Conservation (phyloP, 202 grass and related monocot genomes). For the Tripidium arundinaceum region DNA sequence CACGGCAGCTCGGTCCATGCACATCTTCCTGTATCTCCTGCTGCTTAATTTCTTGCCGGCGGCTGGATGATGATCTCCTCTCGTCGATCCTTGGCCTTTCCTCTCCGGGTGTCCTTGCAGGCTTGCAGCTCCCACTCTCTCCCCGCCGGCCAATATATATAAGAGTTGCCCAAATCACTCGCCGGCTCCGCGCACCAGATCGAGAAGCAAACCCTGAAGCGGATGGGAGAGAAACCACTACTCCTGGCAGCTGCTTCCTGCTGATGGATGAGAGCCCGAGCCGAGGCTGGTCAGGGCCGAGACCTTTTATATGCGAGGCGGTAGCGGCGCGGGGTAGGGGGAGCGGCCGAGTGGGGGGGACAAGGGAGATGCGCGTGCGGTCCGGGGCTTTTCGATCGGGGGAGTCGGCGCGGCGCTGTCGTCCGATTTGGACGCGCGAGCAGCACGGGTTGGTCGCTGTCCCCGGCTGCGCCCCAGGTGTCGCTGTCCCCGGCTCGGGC, state of each 20-base stretch:
- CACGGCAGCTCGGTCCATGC: conserved; percentile 33
- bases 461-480: conserved; percentile 30
- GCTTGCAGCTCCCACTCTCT: neutral
- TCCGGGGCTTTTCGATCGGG: neutral
- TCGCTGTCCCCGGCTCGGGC: neutral
- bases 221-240: neutral
- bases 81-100: neutral
- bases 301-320: conserved; percentile 36
- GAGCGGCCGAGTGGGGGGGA: neutral
- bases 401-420: conserved; percentile 29
- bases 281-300: neutral
- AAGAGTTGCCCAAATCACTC: too few relatives aligned
- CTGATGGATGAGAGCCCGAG: neutral
- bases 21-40: conserved; percentile 22
- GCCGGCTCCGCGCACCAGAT: neutral
- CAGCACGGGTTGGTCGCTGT: conserved; percentile 11
- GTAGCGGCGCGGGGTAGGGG: neutral
- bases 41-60: neutral
- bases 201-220: neutral
- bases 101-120: neutral
- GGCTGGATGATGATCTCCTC: neutral
- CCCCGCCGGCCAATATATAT: too few relatives aligned
- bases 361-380: conserved; percentile 38
- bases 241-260: neutral
- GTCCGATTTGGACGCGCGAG: conserved; percentile 32